A percentile compares a stretch with the other conserved stretches of the same genome.
phyloP scores from a whole-genome alignment of 129 eudicot species.

The Saussurea involucrata region DNA sequence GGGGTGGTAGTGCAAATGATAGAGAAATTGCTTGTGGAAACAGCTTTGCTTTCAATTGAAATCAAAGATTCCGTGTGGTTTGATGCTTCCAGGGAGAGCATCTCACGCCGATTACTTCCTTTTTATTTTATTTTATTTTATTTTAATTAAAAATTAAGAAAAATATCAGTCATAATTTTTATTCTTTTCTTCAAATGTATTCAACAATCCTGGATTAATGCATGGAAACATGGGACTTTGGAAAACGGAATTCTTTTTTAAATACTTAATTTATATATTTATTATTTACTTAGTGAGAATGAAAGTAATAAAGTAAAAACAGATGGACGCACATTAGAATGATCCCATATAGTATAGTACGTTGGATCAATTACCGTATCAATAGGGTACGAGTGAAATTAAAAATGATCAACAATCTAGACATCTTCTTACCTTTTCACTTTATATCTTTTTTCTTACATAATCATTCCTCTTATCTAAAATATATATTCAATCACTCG shows the following conservation, averaged over 20 bases:
- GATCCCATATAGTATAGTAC: too few relatives aligned
- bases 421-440: too few relatives aligned
- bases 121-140: background rate
- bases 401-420: too few relatives aligned
- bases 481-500: too few relatives aligned
- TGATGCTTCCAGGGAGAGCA: conserved; percentile 40
- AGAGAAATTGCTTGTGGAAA: conserved; percentile 23
- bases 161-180: conserved; percentile 7
- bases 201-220: conserved; percentile 31
- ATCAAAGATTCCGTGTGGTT: conserved; percentile 42
- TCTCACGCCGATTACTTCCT: conserved; percentile 21
- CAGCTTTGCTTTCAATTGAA: conserved; percentile 35
- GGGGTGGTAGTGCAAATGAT: background rate
- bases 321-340: too few relatives aligned
- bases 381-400: too few relatives aligned
- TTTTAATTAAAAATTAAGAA: background rate
- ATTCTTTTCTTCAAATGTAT: conserved; percentile 32
- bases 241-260: background rate
- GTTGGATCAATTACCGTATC: too few relatives aligned
- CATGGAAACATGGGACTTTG: conserved; percentile 30
- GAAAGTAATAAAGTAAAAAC: too few relatives aligned
- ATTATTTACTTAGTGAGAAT: too few relatives aligned
- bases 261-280: background rate
- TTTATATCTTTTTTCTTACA: too few relatives aligned
- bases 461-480: too few relatives aligned